Conservation (phyloP, 129 eudicot genomes). For the Tanacetum coccineum region DNA sequence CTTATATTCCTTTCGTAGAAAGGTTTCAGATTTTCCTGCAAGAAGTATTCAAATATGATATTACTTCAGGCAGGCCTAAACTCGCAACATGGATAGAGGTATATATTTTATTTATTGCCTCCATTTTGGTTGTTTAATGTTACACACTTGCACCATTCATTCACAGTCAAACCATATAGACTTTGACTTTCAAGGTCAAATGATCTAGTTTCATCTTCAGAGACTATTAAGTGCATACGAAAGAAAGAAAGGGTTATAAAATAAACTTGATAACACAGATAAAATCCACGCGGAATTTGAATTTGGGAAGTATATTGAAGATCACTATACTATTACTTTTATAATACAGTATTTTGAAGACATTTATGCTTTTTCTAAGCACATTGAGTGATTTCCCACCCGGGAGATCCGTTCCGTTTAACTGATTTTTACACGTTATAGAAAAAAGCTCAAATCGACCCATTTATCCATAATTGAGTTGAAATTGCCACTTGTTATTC, state of each 20-base stretch:
- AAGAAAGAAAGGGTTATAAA: too few species aligned
- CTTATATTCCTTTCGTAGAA: slow-evolving; percentile 67
- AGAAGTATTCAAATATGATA: slow-evolving; percentile 54
- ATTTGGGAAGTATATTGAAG: neutral
- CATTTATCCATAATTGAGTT: too few species aligned
- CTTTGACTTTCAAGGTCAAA: slow-evolving; percentile 5
- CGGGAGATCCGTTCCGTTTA: neutral
- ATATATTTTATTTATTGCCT: neutral
- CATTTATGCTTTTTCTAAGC: too few species aligned
- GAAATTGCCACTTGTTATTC: too few species aligned
- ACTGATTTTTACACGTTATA: too few species aligned
- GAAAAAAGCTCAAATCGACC: too few species aligned
- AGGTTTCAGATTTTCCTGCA: slow-evolving; percentile 54
- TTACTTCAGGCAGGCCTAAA: slow-evolving; percentile 82
- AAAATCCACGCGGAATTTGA: too few species aligned
- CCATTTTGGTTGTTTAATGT: neutral
- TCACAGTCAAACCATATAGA: neutral
- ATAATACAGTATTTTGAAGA: too few species aligned
- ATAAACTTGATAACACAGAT: too few species aligned
- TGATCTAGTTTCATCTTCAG: neutral
- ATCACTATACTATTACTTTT: too few species aligned
- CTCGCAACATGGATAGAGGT: slow-evolving; percentile 72
- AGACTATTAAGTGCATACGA: too few species aligned
- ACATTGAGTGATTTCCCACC: too few species aligned
- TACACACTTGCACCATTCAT: neutral